Evolutionary conservation across 805 yeast species (phyloP).

Genomic region (Candida stauntonica): DNA sequence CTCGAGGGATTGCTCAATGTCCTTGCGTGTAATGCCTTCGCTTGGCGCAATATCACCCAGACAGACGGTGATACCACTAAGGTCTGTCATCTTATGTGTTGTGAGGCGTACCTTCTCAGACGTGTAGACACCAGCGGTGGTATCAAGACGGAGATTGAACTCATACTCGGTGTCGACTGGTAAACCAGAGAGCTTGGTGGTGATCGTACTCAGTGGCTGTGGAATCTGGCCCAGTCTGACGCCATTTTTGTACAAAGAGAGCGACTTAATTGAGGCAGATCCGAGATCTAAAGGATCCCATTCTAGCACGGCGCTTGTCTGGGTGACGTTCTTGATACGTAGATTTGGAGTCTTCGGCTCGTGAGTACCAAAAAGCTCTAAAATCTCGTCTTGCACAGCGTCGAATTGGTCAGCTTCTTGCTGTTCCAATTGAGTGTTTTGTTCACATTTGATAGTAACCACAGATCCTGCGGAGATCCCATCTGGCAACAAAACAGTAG

Average conservation of each 20-base stretch:
- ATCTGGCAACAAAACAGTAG: slow-evolving; percentile 88
- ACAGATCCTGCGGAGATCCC: slow-evolving; percentile 91
- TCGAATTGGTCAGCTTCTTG: slow-evolving; percentile 57
- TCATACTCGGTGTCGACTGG: slow-evolving; percentile 79
- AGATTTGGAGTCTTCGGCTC: slow-evolving; percentile 71
- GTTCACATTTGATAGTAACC: slow-evolving; percentile 78
- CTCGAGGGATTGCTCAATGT: slow-evolving; percentile 56
- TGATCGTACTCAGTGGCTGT: slow-evolving; percentile 68
- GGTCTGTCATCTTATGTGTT: slow-evolving; percentile 95
- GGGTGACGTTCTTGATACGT: slow-evolving; percentile 74
- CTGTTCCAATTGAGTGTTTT: slow-evolving; percentile 63
- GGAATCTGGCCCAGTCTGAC: slow-evolving; percentile 78
- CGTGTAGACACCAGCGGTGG: slow-evolving; percentile 82
- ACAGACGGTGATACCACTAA: slow-evolving; percentile 88
- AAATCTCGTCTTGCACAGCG: slow-evolving; percentile 66
- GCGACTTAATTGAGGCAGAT: slow-evolving; percentile 70
- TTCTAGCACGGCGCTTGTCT: slow-evolving; percentile 89
- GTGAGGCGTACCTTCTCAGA: slow-evolving; percentile 66
- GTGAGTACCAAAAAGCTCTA: slow-evolving; percentile 64
- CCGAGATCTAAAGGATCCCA: slow-evolving; percentile 90
- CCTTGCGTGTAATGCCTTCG: slow-evolving; percentile 41
- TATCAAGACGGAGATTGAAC: slow-evolving; percentile 75
- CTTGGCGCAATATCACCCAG: slow-evolving; percentile 70
- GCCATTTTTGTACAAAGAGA: slow-evolving; percentile 70
- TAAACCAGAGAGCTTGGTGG: slow-evolving; percentile 86